phyloP scores from a whole-genome alignment of 805 yeast genomes.

The Kockiozyma suomiensis region DNA sequence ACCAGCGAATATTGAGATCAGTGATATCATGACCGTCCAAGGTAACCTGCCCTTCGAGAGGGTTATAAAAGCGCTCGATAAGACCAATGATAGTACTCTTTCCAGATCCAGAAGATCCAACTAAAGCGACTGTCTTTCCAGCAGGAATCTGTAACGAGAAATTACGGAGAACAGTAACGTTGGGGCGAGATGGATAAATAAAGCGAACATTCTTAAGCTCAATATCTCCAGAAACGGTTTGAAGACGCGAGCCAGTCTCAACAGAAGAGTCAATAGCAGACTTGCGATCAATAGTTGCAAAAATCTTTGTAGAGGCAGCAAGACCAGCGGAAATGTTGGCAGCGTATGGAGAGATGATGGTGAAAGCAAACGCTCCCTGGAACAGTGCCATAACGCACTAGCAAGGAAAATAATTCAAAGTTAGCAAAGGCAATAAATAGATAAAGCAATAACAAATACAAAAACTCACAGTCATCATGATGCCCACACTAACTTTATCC shows the following conservation, averaged over 20 bases:
- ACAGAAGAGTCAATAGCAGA: constrained; percentile 46
- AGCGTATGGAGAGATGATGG: constrained; percentile 48
- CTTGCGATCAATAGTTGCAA: constrained; percentile 49
- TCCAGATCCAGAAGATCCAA: constrained; percentile 79
- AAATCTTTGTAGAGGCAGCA: constrained; percentile 47
- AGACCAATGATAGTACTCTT: constrained; percentile 52
- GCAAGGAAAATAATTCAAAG: neutral
- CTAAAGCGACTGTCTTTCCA: constrained; percentile 84
- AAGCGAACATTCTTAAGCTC: constrained; percentile 37
- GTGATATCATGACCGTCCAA: constrained; percentile 54
- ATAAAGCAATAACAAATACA: neutral
- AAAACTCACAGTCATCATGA: constrained; percentile 41
- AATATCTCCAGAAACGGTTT: constrained; percentile 46
- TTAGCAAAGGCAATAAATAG: neutral
- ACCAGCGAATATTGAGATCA: constrained; percentile 54
- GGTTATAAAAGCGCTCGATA: constrained; percentile 61
- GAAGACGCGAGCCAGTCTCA: constrained; percentile 34
- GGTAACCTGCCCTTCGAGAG: constrained; percentile 50
- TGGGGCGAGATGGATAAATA: constrained; percentile 42
- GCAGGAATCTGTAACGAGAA: constrained; percentile 54
- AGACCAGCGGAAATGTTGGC: constrained; percentile 45
- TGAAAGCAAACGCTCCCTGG: constrained; percentile 46
- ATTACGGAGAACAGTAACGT: constrained; percentile 38
- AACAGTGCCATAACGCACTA: constrained; percentile 29
- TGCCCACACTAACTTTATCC: constrained; percentile 43